phyloP scores from a whole-genome alignment of 805 yeast species.

The Myxozyma kluyveri region DNA sequence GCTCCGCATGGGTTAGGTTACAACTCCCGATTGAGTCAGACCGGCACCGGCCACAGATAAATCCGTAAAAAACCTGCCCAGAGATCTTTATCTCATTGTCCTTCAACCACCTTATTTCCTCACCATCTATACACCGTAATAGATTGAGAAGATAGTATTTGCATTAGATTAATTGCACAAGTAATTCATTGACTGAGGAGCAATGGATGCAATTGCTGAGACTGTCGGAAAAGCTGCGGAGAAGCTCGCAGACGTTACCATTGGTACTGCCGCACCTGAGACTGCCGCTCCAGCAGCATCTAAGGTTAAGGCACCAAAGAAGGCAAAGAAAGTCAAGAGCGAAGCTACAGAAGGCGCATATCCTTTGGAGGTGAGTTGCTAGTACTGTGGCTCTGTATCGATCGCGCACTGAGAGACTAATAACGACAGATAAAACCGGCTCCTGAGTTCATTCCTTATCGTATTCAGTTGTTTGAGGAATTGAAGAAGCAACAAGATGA shows the following conservation, averaged over 20 bases:
- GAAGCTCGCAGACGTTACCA: slow-evolving; percentile 48
- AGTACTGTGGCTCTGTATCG: too few relatives aligned
- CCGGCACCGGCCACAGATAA: too few relatives aligned
- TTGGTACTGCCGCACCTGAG: slow-evolving; percentile 34
- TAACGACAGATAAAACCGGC: slow-evolving; percentile 65
- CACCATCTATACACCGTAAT: too few relatives aligned
- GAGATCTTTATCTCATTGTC: too few relatives aligned
- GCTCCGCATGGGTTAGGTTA: too few relatives aligned
- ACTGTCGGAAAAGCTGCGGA: slow-evolving; percentile 44
- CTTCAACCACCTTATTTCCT: too few relatives aligned
- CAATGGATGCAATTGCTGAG: slow-evolving; percentile 1
- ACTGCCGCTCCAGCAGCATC: slow-evolving; percentile 25
- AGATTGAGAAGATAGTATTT: too few relatives aligned
- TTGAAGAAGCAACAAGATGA: slow-evolving; percentile 76
- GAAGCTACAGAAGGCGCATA: slow-evolving; percentile 32
- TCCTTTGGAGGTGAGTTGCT: slow-evolving; percentile 24
- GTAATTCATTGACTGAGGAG: too few relatives aligned
- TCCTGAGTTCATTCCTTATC: slow-evolving; percentile 78
- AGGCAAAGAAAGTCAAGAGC: slow-evolving; percentile 33
- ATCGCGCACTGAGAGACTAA: background rate
- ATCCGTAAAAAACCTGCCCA: too few relatives aligned
- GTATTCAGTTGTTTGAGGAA: slow-evolving; percentile 75
- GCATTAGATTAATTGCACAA: too few relatives aligned
- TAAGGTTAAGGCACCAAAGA: slow-evolving; percentile 29
- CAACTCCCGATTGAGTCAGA: too few relatives aligned